Conservation (phyloP, 192 early-diverging fungal species). For the Dissophora ornata region DNA sequence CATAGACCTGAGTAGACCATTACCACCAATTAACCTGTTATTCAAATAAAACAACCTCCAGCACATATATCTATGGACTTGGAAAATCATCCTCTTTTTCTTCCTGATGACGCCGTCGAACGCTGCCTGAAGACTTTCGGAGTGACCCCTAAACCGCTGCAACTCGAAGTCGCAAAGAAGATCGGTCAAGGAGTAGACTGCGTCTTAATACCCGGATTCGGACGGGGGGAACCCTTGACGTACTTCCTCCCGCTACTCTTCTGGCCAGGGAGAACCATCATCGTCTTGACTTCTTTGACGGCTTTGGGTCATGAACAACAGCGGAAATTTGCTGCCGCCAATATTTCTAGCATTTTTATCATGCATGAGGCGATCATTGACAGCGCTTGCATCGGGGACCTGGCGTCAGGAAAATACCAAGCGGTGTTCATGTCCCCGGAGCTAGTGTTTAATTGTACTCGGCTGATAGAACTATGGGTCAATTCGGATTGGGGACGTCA, state of each 20-base stretch:
- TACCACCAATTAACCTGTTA: no score
- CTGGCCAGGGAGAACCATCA: not conserved
- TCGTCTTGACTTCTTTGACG: not conserved
- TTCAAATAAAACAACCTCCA: no score
- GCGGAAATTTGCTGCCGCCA: not conserved
- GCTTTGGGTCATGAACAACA: not conserved
- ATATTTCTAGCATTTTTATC: not conserved
- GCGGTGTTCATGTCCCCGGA: not conserved
- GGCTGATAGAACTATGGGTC: not conserved
- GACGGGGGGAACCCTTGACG: not conserved
- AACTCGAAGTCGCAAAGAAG: not conserved
- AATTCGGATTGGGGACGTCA: not conserved
- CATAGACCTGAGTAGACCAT: no score
- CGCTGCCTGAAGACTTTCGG: not conserved
- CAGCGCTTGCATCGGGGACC: not conserved
- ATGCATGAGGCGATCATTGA: not conserved
- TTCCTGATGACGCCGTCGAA: not conserved
- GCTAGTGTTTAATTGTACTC: not conserved
- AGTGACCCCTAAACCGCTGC: not conserved
- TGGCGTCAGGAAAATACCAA: slow-evolving; percentile 1
- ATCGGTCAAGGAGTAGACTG: not conserved
- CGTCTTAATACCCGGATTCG: not conserved
- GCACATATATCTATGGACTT: no score
- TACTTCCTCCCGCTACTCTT: not conserved
- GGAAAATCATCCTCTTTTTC: no score